Conservation (phyloP, 768 basidiomycete genomes). For the Baorangia bicolor region DNA sequence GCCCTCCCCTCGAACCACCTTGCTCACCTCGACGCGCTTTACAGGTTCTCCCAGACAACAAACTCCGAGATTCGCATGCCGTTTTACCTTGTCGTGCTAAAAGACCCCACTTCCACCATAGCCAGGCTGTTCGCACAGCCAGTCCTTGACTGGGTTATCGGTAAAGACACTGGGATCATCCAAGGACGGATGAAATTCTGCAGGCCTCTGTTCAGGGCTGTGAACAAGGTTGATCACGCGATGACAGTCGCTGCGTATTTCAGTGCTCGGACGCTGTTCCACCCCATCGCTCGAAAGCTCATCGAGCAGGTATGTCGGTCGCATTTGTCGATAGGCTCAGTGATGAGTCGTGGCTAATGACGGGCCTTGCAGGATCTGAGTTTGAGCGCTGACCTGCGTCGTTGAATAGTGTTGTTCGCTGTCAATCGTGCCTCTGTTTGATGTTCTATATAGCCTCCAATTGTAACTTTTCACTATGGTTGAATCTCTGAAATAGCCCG, state of each 20-base stretch:
- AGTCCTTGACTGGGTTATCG: conserved; percentile 48
- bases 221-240: conserved; percentile 35
- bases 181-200: conserved; percentile 60
- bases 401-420: neutral
- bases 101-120: conserved; percentile 33
- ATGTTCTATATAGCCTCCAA: neutral
- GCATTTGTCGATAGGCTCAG: neutral
- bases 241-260: conserved; percentile 38
- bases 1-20: conserved; percentile 46
- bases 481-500: neutral
- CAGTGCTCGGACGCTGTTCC: conserved; percentile 38
- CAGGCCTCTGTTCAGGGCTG: conserved; percentile 44
- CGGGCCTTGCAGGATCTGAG: conserved; percentile 25
- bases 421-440: neutral
- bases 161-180: conserved; percentile 39
- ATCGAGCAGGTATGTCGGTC: conserved; percentile 44
- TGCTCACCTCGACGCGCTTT: conserved; percentile 42
- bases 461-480: neutral
- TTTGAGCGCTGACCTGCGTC: neutral
- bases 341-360: neutral
- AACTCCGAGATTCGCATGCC: conserved; percentile 54
- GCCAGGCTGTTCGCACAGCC: conserved; percentile 34
- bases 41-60: conserved; percentile 39
- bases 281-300: conserved; percentile 50
- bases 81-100: conserved; percentile 51